Evolutionary conservation across 2,329 filamentous ascomycete species (phyloP), one percentile per base, ranked within the genome.

Genomic region (Fusarium fracticaudum): DNA sequence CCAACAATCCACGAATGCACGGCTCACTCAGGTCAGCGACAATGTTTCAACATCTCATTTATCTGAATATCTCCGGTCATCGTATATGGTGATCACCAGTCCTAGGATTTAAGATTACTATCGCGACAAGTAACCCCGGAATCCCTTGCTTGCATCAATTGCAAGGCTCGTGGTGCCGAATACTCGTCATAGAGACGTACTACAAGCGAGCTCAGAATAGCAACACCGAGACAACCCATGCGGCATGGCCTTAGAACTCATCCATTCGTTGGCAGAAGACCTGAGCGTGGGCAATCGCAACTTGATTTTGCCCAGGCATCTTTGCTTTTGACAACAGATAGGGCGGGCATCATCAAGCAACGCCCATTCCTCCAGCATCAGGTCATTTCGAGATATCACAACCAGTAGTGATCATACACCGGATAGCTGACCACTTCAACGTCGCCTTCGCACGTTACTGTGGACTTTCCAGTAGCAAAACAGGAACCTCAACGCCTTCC

Each of bases 31-130:
- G 40, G 44, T 48, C 50, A 62, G 41, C 62, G 59, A 47, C 55
- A 65, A 60, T 74, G 72, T 74, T 71, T 74, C 60, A 74, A 53
- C 44, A 40, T 55, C 26, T 70, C 64, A 73, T 67, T 63, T 75
- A 58, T 61, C 43, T 60, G 45, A 67, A 61, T 63, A 61, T 59
- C 68, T 60, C 54, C 47, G 40, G 24, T 18, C 37, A 35, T 62
- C 33, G 24, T 54, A 35, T 35, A 37, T 45, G 31, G 24, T 41
- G 50, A 44, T 50, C 50, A 61, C 57, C 51, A 60, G 40, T 29
- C 61, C 44, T 53, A 24, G 22, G 45, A 44, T 43, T 63, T 51
- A 57, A 66, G 40, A 73, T 73, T 75, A 53, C 33, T 67, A 54
- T 75, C 64, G 61, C 62, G 59, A 64, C 22, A 44, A 35, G 31